These are phyloP conservation scores for Neurospora crassa DNA, from an alignment of 2,329 filamentous ascomycete genomes.

Conservation along the genomic window DNA sequence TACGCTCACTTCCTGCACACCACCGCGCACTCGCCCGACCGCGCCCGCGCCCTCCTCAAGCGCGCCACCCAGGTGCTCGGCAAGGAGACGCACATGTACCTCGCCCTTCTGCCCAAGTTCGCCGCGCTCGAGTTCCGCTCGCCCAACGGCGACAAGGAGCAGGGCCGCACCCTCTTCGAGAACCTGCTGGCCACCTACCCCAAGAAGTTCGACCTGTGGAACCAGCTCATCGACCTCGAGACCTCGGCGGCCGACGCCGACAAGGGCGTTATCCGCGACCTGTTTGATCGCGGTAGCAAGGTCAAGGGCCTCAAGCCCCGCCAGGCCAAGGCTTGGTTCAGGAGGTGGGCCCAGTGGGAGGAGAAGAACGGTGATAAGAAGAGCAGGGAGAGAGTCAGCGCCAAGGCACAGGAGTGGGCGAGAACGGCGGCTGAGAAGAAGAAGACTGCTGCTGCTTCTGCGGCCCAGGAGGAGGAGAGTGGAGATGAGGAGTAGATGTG, in stretches of 20 bases:
- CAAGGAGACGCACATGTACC: conserved; percentile 50
- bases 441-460: conserved; percentile 16
- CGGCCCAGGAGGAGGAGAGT: conserved; percentile 18
- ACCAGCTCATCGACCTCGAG: conserved; percentile 82
- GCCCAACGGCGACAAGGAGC: conserved; percentile 72
- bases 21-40: conserved; percentile 57
- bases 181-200: conserved; percentile 74
- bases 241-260: conserved; percentile 44
- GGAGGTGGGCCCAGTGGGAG: conserved; percentile 87
- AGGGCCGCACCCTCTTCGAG: conserved; percentile 90
- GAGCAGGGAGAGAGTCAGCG: conserved; percentile 60
- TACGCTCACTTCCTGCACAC: conserved; percentile 90
- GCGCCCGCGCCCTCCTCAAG: conserved; percentile 66
- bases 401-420: conserved; percentile 62
- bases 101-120: conserved; percentile 76
- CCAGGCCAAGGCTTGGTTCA: conserved; percentile 80
- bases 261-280: conserved; percentile 49
- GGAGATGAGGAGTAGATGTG: conserved; percentile 14
- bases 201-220: conserved; percentile 89
- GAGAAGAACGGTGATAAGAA: conserved; percentile 61
- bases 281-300: conserved; percentile 73
- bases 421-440: conserved; percentile 35
- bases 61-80: conserved; percentile 80
- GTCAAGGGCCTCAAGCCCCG: conserved; percentile 67
- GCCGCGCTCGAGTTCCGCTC: conserved; percentile 87